Percentiles rank a stretch among this genome's conserved stretches.
Conservation (phyloP, 208 protist species). For the Wallacemonas rigidus region DNA sequence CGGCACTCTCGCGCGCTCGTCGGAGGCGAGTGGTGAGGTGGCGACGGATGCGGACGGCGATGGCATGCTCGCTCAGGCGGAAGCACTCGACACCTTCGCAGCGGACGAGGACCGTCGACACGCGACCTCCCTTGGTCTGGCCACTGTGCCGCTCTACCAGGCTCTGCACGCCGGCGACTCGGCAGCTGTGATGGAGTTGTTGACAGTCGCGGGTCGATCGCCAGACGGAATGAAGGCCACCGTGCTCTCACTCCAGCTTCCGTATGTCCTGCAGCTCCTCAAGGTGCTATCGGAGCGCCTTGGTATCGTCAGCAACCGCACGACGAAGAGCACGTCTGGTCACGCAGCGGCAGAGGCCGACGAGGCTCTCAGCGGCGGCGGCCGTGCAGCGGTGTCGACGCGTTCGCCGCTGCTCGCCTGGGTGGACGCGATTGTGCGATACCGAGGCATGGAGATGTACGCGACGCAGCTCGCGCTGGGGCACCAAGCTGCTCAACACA, state of each 20-base stretch:
- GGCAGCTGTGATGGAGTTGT: conserved; percentile 79
- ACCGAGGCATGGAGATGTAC: conserved; percentile 80
- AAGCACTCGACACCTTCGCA: too few species aligned
- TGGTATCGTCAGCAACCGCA: conserved; percentile 35
- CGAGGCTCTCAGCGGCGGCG: conserved; percentile 37
- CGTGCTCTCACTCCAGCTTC: conserved; percentile 68
- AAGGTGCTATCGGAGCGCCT: conserved; percentile 67
- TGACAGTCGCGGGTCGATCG: conserved; percentile 63
- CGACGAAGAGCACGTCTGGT: background rate
- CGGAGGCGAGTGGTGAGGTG: background rate
- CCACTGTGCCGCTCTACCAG: conserved; percentile 84
- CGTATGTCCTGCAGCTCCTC: conserved; percentile 78
- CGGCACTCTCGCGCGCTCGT: conserved; percentile 9
- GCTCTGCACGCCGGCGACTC: conserved; percentile 81
- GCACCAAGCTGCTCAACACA: background rate
- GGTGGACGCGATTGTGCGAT: conserved; percentile 76
- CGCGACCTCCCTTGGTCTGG: conserved; percentile 56
- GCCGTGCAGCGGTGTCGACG: conserved; percentile 38
- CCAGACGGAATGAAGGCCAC: conserved; percentile 60
- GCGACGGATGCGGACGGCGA: conserved; percentile 4
- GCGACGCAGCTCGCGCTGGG: conserved; percentile 39
- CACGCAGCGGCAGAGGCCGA: background rate
- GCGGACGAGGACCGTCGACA: background rate
- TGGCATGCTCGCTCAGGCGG: too few species aligned
- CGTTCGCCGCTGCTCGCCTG: conserved; percentile 76